Conservation (phyloP, 2,329 filamentous ascomycete species). For the Hypocreales sp. region DNA sequence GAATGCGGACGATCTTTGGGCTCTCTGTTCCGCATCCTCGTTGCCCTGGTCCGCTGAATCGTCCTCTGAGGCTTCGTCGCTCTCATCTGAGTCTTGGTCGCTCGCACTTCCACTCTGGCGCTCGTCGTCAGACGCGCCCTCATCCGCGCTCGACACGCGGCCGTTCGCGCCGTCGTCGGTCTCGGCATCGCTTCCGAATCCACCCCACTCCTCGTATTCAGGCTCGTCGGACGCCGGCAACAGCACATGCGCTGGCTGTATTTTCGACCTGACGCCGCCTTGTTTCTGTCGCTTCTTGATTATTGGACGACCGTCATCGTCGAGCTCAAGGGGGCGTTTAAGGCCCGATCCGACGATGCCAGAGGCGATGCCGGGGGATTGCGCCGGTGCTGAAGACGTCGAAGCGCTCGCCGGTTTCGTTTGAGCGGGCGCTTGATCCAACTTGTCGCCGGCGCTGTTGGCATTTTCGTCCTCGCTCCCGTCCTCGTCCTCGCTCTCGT, state of each 20-base stretch:
- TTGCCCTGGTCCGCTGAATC: conserved; percentile 17
- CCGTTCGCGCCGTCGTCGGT: neutral
- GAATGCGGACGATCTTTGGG: conserved; percentile 61
- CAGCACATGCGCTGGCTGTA: conserved; percentile 26
- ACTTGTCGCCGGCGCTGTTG: conserved; percentile 5
- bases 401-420: conserved; percentile 3
- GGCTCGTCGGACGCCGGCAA: conserved; percentile 20
- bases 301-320: conserved; percentile 64
- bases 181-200: conserved; percentile 37
- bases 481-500: conserved; percentile 7
- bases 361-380: conserved; percentile 1
- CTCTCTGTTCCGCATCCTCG: conserved; percentile 15
- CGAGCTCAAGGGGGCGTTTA: conserved; percentile 72
- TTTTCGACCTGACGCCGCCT: conserved; percentile 41
- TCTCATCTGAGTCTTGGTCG: conserved; percentile 11
- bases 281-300: conserved; percentile 70
- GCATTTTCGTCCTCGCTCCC: too few species aligned
- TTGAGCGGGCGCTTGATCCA: neutral
- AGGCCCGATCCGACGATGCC: conserved; percentile 55
- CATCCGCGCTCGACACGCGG: conserved; percentile 9
- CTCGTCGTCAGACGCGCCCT: conserved; percentile 11
- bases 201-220: conserved; percentile 41
- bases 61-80: conserved; percentile 12
- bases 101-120: conserved; percentile 11
- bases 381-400: conserved; percentile 1